phyloP scores from a whole-genome alignment of 1,139 yeast species.

The Zygotorulaspora mrakii region DNA sequence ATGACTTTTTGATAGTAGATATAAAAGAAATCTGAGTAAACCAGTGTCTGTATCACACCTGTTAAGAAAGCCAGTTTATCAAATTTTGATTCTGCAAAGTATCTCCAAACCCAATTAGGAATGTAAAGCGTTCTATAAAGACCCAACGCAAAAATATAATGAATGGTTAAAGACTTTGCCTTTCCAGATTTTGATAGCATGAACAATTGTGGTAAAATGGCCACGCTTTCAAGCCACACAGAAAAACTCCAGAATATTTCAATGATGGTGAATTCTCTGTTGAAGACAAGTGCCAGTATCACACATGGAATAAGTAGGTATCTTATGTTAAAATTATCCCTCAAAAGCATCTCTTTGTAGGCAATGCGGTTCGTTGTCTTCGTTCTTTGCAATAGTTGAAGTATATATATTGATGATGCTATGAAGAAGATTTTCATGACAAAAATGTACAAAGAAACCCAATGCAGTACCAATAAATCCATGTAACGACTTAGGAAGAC shows the following conservation, averaged over 20 bases:
- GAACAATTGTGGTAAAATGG: slow-evolving; percentile 87
- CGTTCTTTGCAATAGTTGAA: slow-evolving; percentile 57
- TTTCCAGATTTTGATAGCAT: slow-evolving; percentile 87
- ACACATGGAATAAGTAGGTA: slow-evolving; percentile 66
- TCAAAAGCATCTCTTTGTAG: slow-evolving; percentile 50
- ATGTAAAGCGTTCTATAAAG: slow-evolving; percentile 82
- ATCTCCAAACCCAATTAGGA: slow-evolving; percentile 94
- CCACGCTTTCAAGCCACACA: slow-evolving; percentile 84
- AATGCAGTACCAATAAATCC: slow-evolving; percentile 53
- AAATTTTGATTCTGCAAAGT: slow-evolving; percentile 59
- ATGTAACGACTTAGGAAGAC: slow-evolving; percentile 81
- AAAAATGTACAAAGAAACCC: slow-evolving; percentile 67
- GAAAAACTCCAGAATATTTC: slow-evolving; percentile 77
- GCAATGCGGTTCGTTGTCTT: slow-evolving; percentile 47
- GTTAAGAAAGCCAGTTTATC: slow-evolving; percentile 72
- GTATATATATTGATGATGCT: slow-evolving; percentile 68
- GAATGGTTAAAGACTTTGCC: slow-evolving; percentile 82
- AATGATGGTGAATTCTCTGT: slow-evolving; percentile 55
- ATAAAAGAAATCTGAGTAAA: slow-evolving; percentile 94
- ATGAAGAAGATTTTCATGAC: slow-evolving; percentile 79
- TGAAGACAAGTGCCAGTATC: slow-evolving; percentile 60
- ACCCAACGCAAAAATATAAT: slow-evolving; percentile 91
- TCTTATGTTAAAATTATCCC: slow-evolving; percentile 75
- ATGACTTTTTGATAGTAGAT: slow-evolving; percentile 80
- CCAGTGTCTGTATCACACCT: slow-evolving; percentile 78